Percentiles rank a stretch among this genome's conserved stretches.
Conservation (phyloP, 2,329 filamentous ascomycete species). For the Aspergillus unguis region DNA sequence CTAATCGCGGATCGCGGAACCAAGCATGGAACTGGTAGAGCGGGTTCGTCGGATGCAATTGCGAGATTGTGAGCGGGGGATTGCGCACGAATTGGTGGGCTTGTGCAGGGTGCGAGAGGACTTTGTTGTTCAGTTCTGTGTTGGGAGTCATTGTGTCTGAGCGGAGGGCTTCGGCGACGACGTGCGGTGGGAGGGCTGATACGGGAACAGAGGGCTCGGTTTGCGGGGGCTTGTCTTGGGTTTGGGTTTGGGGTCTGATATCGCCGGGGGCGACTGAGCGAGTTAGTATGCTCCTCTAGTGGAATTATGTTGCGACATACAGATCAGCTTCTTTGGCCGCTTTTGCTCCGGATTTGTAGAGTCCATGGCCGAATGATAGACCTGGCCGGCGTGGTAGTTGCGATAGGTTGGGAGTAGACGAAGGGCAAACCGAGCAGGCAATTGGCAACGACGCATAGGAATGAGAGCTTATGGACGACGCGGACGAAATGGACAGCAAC, state of each 20-base stretch:
- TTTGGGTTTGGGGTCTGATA: slow-evolving; percentile 26
- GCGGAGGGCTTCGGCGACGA: slow-evolving; percentile 23
- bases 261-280: slow-evolving; percentile 41
- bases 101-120: slow-evolving; percentile 38
- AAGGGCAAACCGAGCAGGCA: background rate
- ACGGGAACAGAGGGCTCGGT: slow-evolving; percentile 15
- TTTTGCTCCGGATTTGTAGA: background rate
- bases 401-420: background rate
- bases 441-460: background rate
- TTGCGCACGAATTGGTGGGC: slow-evolving; percentile 45
- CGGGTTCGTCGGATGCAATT: slow-evolving; percentile 52
- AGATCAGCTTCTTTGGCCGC: slow-evolving; percentile 13
- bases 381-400: background rate
- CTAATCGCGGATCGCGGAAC: slow-evolving; percentile 70
- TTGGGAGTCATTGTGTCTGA: slow-evolving; percentile 37
- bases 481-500: too few species aligned
- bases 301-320: background rate
- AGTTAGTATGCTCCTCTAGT: background rate
- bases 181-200: slow-evolving; percentile 11
- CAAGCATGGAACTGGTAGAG: slow-evolving; percentile 83
- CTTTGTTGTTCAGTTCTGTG: slow-evolving; percentile 31
- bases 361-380: slow-evolving; percentile 4
- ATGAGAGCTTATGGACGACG: background rate
- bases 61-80: slow-evolving; percentile 40
- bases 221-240: slow-evolving; percentile 15